phyloP scores from a whole-genome alignment of 2,329 filamentous ascomycete genomes.

The Fusarium goolgardi region DNA sequence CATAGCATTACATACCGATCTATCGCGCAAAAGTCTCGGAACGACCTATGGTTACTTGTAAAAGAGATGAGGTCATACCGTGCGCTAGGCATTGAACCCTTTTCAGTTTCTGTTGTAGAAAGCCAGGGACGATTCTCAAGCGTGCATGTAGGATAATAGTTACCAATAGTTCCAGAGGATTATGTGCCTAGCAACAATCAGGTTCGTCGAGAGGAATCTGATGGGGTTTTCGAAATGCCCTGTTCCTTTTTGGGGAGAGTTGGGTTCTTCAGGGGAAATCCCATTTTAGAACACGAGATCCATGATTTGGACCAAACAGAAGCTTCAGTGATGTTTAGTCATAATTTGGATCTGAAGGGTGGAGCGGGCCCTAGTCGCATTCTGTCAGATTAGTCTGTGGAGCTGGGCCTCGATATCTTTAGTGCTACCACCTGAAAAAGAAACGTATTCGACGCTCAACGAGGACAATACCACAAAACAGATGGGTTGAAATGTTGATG shows the following conservation, averaged over 20 bases:
- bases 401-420: slow-evolving; percentile 18
- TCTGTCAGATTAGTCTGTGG: slow-evolving; percentile 3
- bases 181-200: too few relatives aligned
- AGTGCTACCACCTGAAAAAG: background rate
- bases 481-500: background rate
- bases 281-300: slow-evolving; percentile 53
- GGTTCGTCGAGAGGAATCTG: slow-evolving; percentile 5
- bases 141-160: background rate
- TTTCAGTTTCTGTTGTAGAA: background rate
- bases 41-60: slow-evolving; percentile 6
- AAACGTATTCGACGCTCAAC: background rate
- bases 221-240: slow-evolving; percentile 35
- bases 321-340: slow-evolving; percentile 28
- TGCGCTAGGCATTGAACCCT: background rate
- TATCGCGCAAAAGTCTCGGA: background rate
- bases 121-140: background rate
- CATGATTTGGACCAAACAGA: slow-evolving; percentile 43
- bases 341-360: slow-evolving; percentile 42
- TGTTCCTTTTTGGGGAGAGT: slow-evolving; percentile 20
- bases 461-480: background rate
- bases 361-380: slow-evolving; percentile 24
- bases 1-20: background rate
- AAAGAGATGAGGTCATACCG: slow-evolving; percentile 20
- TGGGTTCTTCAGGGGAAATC: slow-evolving; percentile 30
- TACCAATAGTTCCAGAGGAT: background rate